Evolutionary conservation across 148 eudicot genomes (phyloP), one percentile per base, ranked within the genome.

Genomic region (Mesembryanthemum crystallinum): DNA sequence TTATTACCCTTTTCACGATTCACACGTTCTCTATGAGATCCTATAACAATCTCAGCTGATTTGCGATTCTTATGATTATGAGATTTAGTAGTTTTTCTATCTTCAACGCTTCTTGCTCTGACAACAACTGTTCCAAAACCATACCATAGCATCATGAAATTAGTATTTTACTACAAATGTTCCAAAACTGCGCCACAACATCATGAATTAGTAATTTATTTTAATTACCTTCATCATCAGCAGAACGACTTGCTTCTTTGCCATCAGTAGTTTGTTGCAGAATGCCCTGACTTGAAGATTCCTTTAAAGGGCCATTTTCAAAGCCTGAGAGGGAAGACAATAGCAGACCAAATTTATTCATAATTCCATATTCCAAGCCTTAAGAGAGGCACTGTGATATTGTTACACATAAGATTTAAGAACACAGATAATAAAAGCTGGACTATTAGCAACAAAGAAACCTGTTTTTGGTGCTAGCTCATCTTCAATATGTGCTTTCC

Each of bases 191-290:
- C 3, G 6, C 39, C 39, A 35, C 39, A 35, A 6, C 39, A 35
- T 35, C 39, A 35, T 35, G 39, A 35, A 35, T 35, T 35, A 35
- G 39, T 35, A 35, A 2, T 2, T 35, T 35, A 35, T 3, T 72
- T 29, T 76, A 35, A 35, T 11, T 82, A 88, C 88, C 84, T 78
- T 77, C 49, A 64, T 28, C 69, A 69, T 61, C 78, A 39, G 64
- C 59, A 61, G 62, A 75, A 4, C 33, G 79, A 51, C 33, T 33
- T 29, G 60, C 74, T 75, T 71, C 65, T 42, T 20, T 5, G 12
- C 54, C 43, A 52, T 64, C 78, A 60, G 18, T 15, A 57, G 45
- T 55, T 35, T 55, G 75, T 69, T 33, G 75, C 42, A 47, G 18
- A 70, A 23, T 69, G 21, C 58, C 71, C 71, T 70, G 78, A 73